phyloP scores from a whole-genome alignment of 495 filamentous ascomycete genomes.

The Neurospora sp. region DNA sequence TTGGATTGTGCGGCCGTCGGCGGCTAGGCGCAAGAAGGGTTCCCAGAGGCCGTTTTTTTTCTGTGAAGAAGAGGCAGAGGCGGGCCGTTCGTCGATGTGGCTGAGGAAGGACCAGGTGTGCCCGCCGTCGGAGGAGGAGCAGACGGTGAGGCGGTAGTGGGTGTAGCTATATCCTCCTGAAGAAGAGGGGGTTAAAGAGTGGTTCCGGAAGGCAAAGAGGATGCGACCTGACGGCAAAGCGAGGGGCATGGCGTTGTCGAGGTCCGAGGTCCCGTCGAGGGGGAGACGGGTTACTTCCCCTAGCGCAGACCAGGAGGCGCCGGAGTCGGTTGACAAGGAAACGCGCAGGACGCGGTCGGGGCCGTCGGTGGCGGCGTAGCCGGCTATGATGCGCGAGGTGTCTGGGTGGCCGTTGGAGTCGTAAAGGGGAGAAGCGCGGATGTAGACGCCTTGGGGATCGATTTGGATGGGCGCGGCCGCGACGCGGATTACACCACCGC shows the following conservation, averaged over 20 bases:
- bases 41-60: slow-evolving; percentile 9
- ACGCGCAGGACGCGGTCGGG: slow-evolving; percentile 20
- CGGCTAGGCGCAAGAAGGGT: slow-evolving; percentile 7
- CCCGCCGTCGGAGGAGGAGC: slow-evolving; percentile 6
- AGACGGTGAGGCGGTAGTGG: slow-evolving; percentile 14
- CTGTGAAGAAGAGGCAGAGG: background rate
- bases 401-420: slow-evolving; percentile 15
- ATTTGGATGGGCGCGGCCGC: slow-evolving; percentile 16
- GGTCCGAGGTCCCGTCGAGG: slow-evolving; percentile 31
- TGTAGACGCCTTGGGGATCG: slow-evolving; percentile 35
- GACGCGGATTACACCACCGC: background rate
- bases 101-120: background rate
- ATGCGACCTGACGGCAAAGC: slow-evolving; percentile 40
- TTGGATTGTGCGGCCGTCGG: slow-evolving; percentile 3
- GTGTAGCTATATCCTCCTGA: slow-evolving; percentile 21
- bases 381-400: slow-evolving; percentile 24
- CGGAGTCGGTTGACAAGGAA: slow-evolving; percentile 29
- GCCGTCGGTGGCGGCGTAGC: slow-evolving; percentile 27
- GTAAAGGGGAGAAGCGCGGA: slow-evolving; percentile 28
- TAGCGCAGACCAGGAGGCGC: slow-evolving; percentile 27
- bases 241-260: slow-evolving; percentile 51
- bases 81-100: slow-evolving; percentile 1
- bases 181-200: slow-evolving; percentile 14
- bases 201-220: slow-evolving; percentile 51
- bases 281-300: slow-evolving; percentile 21